Conservation (phyloP, 306 rosid species). For the Erythrophleum fordii region DNA sequence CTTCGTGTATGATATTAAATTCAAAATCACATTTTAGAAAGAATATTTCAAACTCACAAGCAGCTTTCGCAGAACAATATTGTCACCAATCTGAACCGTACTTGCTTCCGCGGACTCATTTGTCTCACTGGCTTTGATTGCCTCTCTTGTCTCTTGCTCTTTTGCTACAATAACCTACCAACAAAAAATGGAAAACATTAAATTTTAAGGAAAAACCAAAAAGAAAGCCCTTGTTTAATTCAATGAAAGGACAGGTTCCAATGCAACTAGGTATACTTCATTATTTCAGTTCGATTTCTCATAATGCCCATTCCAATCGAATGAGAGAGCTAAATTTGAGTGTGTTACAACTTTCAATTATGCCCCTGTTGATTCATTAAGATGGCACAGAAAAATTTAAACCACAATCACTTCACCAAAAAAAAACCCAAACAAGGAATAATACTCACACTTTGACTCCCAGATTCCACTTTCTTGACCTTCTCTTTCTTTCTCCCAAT, state of each 20-base stretch:
- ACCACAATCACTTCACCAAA: background rate
- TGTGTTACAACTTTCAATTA: background rate
- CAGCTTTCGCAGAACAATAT: conserved; percentile 77
- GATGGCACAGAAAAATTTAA: background rate
- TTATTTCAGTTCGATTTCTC: conserved; percentile 14
- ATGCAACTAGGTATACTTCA: background rate
- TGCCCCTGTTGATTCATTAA: background rate
- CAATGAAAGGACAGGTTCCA: background rate
- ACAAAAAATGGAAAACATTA: background rate
- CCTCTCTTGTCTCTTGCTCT: conserved; percentile 43
- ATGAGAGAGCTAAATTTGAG: background rate
- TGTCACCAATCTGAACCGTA: conserved; percentile 49
- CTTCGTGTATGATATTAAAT: conserved; percentile 42
- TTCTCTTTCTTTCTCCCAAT: conserved; percentile 36
- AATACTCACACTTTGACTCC: conserved; percentile 53
- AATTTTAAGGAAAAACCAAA: background rate
- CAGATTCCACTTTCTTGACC: conserved; percentile 44
- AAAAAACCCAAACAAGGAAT: background rate
- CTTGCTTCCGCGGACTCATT: conserved; percentile 47
- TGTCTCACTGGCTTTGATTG: conserved; percentile 30
- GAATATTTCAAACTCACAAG: conserved; percentile 75
- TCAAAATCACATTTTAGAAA: conserved; percentile 46
- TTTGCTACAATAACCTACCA: conserved; percentile 47
- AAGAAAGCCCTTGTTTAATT: background rate
- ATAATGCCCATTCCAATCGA: background rate